Base-by-base conservation (phyloP, 208 protist genomes). In the Herpetomonas samuelpessoai region DNA sequence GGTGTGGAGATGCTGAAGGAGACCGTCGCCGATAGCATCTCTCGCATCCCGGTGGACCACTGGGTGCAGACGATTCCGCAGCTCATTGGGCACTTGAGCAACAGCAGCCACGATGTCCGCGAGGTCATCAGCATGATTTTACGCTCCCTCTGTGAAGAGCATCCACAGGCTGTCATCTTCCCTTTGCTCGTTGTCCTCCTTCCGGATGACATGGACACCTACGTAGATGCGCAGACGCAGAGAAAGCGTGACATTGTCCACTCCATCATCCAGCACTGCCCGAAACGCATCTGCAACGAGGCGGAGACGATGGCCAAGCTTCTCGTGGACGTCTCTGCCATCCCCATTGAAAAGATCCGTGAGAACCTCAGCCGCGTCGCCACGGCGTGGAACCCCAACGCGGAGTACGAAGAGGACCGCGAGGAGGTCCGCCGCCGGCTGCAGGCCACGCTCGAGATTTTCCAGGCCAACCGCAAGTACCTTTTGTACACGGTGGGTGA, bases 51-150 rank as follows among this genome's bases (percentile, higher is more conserved):
- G 1, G 91, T 99, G 19, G 97, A 99, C 67, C 98, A 98, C 54
- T 99, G 99, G 99, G 87, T 99, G 16, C 88, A 98, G 59, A 98
- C 99, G 7, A 98, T 99, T 28, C 98, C 98, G 31, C 98, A 99
- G 92, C 86, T 99, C n/a, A 99, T 99, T 65, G 98, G 98, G 25
- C 90, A 98, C 61, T 94, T 99, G 54, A 88, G 98, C 66, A 96
- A 93, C 60, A 83, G 82, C 16, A 71, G 78, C 25, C 62, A 88
- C 19, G 76, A 85, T 45, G 96, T 99, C 27, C 82, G 97, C 4
- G 81, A 96, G 41, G 79, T 99, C 1, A 90, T 99, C 44, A 84
- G 97, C 62, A 87, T 98, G 62, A 89, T 99, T 22, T 84, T 99
- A 22, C 72, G 69, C 41, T 74, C 76, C 28, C 74, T 99, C 47